These are phyloP conservation scores for Penicillium mononematosum DNA, from an alignment of 495 filamentous ascomycete species.

Conservation along the genomic window DNA sequence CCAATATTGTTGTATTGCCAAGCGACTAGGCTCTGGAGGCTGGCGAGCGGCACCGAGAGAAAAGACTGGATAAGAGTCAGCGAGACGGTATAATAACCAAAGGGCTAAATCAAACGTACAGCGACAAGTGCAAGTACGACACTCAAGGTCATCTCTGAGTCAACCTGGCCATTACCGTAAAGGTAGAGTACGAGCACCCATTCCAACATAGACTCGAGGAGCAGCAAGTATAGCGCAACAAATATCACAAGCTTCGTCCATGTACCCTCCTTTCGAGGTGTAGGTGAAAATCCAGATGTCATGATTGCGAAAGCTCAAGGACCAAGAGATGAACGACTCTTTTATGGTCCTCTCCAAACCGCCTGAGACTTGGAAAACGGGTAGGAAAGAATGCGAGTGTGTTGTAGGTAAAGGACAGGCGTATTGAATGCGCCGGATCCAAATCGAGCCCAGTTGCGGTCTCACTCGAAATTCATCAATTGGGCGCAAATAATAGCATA, in stretches of 20 bases:
- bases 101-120: conserved; percentile 24
- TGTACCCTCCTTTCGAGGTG: conserved; percentile 33
- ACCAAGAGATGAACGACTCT: background rate
- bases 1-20: conserved; percentile 46
- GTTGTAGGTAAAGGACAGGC: background rate
- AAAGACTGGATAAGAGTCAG: conserved; percentile 34
- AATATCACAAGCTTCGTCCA: conserved; percentile 48
- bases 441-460: conserved; percentile 14
- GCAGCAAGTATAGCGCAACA: conserved; percentile 39
- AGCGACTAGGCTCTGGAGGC: conserved; percentile 45
- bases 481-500: conserved; percentile 4
- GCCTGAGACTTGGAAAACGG: background rate
- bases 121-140: conserved; percentile 39
- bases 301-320: conserved; percentile 20
- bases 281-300: conserved; percentile 25
- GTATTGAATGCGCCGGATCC: conserved; percentile 7
- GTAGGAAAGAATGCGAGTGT: background rate
- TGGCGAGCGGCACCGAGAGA: conserved; percentile 38
- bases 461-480: conserved; percentile 13
- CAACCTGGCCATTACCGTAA: conserved; percentile 38
- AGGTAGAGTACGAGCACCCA: conserved; percentile 41
- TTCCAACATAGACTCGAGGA: conserved; percentile 41
- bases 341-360: background rate
- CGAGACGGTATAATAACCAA: background rate
- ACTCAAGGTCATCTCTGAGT: conserved; percentile 46